phyloP scores from a whole-genome alignment of 306 rosid species.

The Fagus sylvatica region DNA sequence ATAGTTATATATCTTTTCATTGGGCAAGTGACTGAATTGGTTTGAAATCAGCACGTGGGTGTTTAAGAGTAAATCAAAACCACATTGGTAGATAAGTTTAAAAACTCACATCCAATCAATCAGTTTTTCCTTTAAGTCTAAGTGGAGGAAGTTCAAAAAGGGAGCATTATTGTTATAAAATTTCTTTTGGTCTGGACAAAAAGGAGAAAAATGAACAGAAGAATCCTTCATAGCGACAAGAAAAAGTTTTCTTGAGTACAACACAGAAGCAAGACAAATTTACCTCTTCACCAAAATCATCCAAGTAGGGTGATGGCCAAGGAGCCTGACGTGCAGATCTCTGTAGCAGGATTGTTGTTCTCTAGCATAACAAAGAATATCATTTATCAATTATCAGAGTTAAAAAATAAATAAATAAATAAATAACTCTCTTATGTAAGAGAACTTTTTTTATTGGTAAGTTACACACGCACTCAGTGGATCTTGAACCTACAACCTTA shows the following conservation, averaged over 20 bases:
- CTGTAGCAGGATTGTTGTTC: conserved; percentile 81
- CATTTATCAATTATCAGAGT: conserved; percentile 3
- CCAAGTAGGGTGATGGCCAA: conserved; percentile 97
- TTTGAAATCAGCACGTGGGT: background rate
- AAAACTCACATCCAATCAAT: background rate
- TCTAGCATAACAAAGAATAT: conserved; percentile 44
- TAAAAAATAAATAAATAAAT: conserved; percentile 6
- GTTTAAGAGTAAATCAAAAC: background rate
- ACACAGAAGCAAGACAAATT: conserved; percentile 20
- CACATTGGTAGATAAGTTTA: background rate
- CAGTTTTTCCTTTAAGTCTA: background rate
- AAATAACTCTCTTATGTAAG: background rate
- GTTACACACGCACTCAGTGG: no score
- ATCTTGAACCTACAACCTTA: no score
- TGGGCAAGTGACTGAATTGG: background rate
- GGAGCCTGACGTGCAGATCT: conserved; percentile 96
- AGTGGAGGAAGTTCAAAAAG: background rate
- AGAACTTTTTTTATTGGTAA: background rate
- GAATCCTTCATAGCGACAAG: background rate
- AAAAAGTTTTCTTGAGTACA: background rate
- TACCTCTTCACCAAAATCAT: conserved; percentile 97
- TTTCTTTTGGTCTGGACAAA: background rate
- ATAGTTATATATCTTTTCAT: background rate
- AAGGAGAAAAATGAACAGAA: background rate
- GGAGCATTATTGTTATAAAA: background rate